Base-by-base conservation (phyloP, 176 grass and related monocot species). In the Avena sativa region DNA sequence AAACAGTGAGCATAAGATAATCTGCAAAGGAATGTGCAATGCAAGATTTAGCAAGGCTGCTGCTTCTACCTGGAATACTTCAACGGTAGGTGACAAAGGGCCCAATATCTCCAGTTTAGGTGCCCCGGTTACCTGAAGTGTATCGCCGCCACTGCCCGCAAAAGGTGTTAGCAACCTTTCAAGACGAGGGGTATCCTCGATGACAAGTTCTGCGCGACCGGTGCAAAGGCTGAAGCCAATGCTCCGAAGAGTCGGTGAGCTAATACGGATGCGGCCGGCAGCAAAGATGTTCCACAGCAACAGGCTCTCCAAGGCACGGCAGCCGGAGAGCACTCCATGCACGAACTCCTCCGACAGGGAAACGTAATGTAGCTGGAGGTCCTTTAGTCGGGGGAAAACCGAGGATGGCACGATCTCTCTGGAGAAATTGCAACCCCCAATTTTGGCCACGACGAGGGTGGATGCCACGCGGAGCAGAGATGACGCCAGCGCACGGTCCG, bases 51-150 rank as follows among this genome's bases (percentile, higher is more conserved):
- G 20, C 16, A 71, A 44, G 66, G 38, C 34, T 43, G 17, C 17
- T 70, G 34, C 67, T 70, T 71, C 67, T 71, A 71, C 67, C 69
- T 71, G 20, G 17, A 73, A 73, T 48, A 48, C 20, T 73, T 44
- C 11, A 23, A 21, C 67, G 36, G 2, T 38, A 71, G 67, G 34
- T 43, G 67, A 71, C 36, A 71, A 44, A 71, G 67, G 67, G 17
- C 67, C 67, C 9, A 71, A 71, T 19, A 71, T n/a, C 67, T 71
- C 67, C 67, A 71, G 8, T 5, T 43, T 71, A 71, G 67, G 67
- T 20, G 67, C 67, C 34, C 32, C 34, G 36, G 19, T 44, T 12
- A 71, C 38, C 36, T 11, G 67, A 43, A 71, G 17, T 2, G 34
- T 71, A 2, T 62, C 21, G 8, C 17, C 67, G 2, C 36, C 36